Base-by-base conservation (phyloP, 257 asterid species). In the Solanum medicagineum region DNA sequence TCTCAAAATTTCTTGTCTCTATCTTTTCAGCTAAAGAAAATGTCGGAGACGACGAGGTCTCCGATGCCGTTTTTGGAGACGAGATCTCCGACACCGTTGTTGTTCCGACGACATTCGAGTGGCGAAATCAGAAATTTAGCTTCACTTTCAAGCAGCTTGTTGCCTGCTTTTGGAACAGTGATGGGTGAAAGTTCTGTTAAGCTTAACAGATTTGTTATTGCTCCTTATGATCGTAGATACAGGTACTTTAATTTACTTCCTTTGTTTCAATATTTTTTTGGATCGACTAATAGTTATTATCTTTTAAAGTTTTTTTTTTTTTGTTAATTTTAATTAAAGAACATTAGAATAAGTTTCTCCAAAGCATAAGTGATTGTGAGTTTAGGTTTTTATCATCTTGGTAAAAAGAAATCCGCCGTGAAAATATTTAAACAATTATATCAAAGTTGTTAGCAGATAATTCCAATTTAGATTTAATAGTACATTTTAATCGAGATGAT, bases 151-250 rank as follows among this genome's bases (percentile, higher is more conserved):
- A 94, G 98, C 90, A 95, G 98, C 70, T 85, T 95, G 75, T 84
- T 95, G 92, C 99, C 99, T 62, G 98, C 99, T 85, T 95, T 95
- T 71, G 98, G 99, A 80, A 94, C 95, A 53, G 91, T 90, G 66
- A 88, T 94, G 47, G 97, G 94, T 63, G 97, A 95, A 85, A 92
- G 91, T 62, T 80, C 91, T n/a, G n/a, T 87, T 8, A 85, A 70
- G 17, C 87, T 92, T 85, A 85, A 86, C 16, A 90, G 85, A 91
- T 92, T 87, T 86, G 89, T 93, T 49, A 86, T 95, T 88, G 98
- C 97, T 44, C 99, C 98, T 7, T 92, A 90, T 87, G 98, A 95
- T 85, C 91, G 95, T 80, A 89, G 99, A 93, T 94, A 95, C 89
- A 90, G 98, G 98, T 93, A 24, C 19, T 49, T 49, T 92, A 17